These are phyloP conservation scores for Sporothrix globosa DNA, from an alignment of 2,329 filamentous ascomycete genomes.

Conservation along the genomic window DNA sequence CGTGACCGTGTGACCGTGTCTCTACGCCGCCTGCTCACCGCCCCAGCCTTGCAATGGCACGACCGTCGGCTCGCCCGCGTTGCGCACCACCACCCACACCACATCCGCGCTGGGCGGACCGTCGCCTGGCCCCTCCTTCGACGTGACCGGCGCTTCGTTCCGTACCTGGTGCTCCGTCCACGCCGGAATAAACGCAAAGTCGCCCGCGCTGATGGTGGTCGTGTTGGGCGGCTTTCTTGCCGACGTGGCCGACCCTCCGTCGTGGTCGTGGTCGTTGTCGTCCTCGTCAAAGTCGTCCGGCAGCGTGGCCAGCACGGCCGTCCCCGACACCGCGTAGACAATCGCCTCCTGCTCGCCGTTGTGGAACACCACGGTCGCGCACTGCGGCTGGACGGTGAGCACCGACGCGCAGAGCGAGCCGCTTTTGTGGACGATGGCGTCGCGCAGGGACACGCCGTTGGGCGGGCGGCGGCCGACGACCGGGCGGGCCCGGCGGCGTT, in stretches of 20 bases:
- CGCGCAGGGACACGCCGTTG: conserved; percentile 38
- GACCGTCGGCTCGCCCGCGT: conserved; percentile 62
- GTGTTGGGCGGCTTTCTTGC: conserved; percentile 49
- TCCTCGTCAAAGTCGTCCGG: conserved; percentile 54
- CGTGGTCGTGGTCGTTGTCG: conserved; percentile 48
- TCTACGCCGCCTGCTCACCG: conserved; percentile 47
- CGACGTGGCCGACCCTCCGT: conserved; percentile 47
- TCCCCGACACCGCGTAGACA: conserved; percentile 66
- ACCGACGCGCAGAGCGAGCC: conserved; percentile 71
- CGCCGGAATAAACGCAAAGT: conserved; percentile 71
- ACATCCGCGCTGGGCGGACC: conserved; percentile 47
- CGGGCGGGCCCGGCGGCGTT: neutral
- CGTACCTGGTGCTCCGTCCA: conserved; percentile 72
- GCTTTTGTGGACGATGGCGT: conserved; percentile 66
- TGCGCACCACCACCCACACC: conserved; percentile 67
- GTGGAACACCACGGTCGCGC: conserved; percentile 66
- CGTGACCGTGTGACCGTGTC: no score
- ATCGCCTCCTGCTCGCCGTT: conserved; percentile 74
- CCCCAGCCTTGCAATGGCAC: conserved; percentile 67
- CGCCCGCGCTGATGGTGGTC: conserved; percentile 63
- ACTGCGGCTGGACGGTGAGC: conserved; percentile 65
- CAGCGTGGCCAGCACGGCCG: conserved; percentile 62
- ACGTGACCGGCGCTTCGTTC: conserved; percentile 63
- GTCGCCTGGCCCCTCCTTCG: conserved; percentile 39
- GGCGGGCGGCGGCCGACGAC: neutral